Percentiles rank a stretch among this genome's conserved stretches.
These are phyloP conservation scores for Mycena metata DNA, from an alignment of 768 basidiomycete genomes.

Conservation along the genomic window DNA sequence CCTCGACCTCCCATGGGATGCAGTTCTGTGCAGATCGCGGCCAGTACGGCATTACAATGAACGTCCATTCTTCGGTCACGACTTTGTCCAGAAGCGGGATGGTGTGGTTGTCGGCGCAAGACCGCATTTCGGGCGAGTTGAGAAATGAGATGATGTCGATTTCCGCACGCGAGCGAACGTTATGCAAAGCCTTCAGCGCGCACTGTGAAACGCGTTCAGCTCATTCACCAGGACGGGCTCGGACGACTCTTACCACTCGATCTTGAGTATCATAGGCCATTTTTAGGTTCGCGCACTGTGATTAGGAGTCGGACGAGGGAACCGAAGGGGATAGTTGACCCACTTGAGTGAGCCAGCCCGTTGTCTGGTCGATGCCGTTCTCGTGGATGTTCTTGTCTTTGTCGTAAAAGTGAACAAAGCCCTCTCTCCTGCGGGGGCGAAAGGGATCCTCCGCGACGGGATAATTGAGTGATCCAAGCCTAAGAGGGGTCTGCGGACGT, in stretches of 20 bases:
- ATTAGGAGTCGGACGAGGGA: background rate
- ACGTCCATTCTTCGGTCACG: conserved; percentile 36
- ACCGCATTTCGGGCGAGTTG: conserved; percentile 32
- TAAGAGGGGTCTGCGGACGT: conserved; percentile 29
- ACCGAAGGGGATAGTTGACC: conserved; percentile 7
- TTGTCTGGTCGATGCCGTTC: conserved; percentile 32
- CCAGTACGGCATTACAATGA: conserved; percentile 39
- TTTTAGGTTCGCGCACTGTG: conserved; percentile 32
- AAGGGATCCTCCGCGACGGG: conserved; percentile 27
- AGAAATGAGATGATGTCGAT: conserved; percentile 36
- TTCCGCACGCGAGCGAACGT: conserved; percentile 21
- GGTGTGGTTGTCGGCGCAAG: conserved; percentile 38
- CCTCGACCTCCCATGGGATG: conserved; percentile 39
- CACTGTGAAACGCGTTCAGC: conserved; percentile 22
- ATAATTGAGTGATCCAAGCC: conserved; percentile 3
- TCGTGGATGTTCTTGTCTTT: background rate
- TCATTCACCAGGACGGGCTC: background rate
- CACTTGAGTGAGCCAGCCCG: conserved; percentile 37
- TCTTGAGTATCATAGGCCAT: conserved; percentile 39
- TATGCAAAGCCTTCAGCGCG: conserved; percentile 35
- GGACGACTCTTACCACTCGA: conserved; percentile 22
- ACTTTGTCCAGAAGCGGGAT: conserved; percentile 36
- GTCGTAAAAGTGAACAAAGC: conserved; percentile 26
- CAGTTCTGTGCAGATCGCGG: conserved; percentile 33
- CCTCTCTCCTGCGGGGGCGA: conserved; percentile 23